These are phyloP conservation scores for Microcyclospora tardicrescens DNA, from an alignment of 2,329 filamentous ascomycete genomes.

Conservation along the genomic window DNA sequence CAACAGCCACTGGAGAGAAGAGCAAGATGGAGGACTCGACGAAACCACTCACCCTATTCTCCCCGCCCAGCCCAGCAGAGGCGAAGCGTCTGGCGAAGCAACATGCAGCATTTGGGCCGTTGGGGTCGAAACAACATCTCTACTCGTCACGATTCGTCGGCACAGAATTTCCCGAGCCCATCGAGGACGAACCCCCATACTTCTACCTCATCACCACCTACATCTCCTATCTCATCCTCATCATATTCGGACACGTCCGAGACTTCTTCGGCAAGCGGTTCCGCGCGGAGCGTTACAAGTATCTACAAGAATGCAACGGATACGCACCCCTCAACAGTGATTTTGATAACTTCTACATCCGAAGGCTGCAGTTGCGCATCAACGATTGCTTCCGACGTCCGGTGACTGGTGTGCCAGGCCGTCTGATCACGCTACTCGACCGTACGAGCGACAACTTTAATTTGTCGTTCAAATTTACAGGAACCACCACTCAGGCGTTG, in stretches of 20 bases:
- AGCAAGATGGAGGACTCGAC: constrained; percentile 59
- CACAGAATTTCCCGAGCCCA: constrained; percentile 62
- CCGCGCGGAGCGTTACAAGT: constrained; percentile 71
- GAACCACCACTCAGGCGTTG: constrained; percentile 83
- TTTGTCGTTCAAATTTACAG: constrained; percentile 74
- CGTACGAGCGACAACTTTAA: constrained; percentile 88
- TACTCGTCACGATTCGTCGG: constrained; percentile 84
- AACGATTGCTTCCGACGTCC: constrained; percentile 94
- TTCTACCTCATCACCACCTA: constrained; percentile 96
- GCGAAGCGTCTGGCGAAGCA: constrained; percentile 59
- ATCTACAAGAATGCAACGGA: constrained; percentile 70
- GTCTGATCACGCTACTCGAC: constrained; percentile 86
- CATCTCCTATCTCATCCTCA: constrained; percentile 92
- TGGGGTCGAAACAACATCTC: constrained; percentile 66
- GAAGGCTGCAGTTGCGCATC: constrained; percentile 82
- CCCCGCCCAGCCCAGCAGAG: constrained; percentile 77
- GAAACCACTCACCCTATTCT: constrained; percentile 67
- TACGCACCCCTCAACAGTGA: constrained; percentile 95
- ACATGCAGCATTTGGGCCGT: constrained; percentile 83
- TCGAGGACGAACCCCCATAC: constrained; percentile 93
- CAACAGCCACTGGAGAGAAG: constrained; percentile 67
- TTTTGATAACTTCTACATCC: constrained; percentile 97
- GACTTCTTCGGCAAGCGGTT: constrained; percentile 98
- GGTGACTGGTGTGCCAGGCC: constrained; percentile 82
- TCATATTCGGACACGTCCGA: constrained; percentile 85